A percentile compares a stretch with the other conserved stretches of the same genome.
phyloP scores from a whole-genome alignment of 805 yeast species.

The Pichia cabralensis region DNA sequence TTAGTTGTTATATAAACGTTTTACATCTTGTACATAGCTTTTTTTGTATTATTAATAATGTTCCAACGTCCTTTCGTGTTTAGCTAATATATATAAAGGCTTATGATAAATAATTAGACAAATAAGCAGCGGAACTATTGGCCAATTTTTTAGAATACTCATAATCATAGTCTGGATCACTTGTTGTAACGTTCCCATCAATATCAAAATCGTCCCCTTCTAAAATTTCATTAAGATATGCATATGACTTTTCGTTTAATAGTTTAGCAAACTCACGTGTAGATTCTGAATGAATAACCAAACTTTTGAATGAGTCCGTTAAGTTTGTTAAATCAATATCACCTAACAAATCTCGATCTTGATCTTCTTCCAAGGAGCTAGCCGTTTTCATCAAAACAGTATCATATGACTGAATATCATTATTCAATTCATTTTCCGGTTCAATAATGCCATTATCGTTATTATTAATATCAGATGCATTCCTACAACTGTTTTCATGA shows the following conservation, averaged over 20 bases:
- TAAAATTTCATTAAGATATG: conserved; percentile 31
- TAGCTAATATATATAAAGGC: no score
- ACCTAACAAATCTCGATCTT: conserved; percentile 3
- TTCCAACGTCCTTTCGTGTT: no score
- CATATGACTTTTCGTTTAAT: conserved; percentile 25
- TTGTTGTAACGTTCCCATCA: not conserved
- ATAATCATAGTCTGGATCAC: conserved; percentile 18
- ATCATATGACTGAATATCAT: no score
- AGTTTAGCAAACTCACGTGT: conserved; percentile 1
- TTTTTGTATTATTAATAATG: no score
- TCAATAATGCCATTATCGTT: no score
- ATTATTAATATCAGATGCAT: no score
- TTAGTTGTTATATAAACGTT: no score
- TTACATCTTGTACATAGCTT: no score
- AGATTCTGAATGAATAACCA: conserved; percentile 2
- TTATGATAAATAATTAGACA: conserved; percentile 26
- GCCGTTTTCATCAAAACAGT: no score
- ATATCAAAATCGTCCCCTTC: not conserved
- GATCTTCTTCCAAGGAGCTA: not conserved
- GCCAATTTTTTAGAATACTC: conserved; percentile 15
- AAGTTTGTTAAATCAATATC: conserved; percentile 1
- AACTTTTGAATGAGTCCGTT: not conserved
- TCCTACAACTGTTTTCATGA: no score
- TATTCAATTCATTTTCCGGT: no score
- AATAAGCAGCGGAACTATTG: conserved; percentile 28